Conservation (phyloP, 2,329 filamentous ascomycete genomes). For the Paracorniculantispora psalliotae region DNA sequence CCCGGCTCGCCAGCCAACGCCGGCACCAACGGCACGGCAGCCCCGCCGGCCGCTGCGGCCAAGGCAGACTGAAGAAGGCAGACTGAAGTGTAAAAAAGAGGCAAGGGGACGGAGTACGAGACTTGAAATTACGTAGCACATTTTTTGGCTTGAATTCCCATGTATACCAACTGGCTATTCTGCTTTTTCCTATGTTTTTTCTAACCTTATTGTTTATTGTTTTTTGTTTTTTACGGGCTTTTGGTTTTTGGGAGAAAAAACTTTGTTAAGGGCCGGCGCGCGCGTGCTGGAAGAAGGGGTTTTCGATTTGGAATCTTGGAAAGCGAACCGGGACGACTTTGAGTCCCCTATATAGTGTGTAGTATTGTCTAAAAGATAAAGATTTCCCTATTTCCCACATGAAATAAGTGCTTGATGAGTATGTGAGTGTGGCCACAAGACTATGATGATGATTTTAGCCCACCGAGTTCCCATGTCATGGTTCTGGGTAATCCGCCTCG, state of each 20-base stretch:
- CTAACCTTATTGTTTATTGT: conserved; percentile 10
- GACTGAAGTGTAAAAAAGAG: conserved; percentile 31
- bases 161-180: conserved; percentile 15
- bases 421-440: too few relatives aligned
- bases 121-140: conserved; percentile 10
- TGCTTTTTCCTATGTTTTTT: conserved; percentile 10
- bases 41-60: conserved; percentile 33
- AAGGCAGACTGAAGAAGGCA: conserved; percentile 48
- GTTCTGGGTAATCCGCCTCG: too few relatives aligned
- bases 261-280: not conserved
- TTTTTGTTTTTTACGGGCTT: conserved; percentile 12
- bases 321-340: conserved; percentile 1
- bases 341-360: conserved; percentile 11
- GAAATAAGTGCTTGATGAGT: not conserved
- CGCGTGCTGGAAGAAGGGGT: conserved; percentile 7
- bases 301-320: not conserved
- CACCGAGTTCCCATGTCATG: too few relatives aligned
- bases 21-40: conserved; percentile 39
- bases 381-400: not conserved
- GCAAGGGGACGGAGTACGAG: conserved; percentile 5
- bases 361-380: not conserved
- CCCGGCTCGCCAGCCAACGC: conserved; percentile 42
- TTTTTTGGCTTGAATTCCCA: conserved; percentile 14
- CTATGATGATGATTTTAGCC: too few relatives aligned
- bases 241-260: conserved; percentile 8